Base-by-base conservation (phyloP, 805 yeast genomes). In the Metschnikowia matae region DNA sequence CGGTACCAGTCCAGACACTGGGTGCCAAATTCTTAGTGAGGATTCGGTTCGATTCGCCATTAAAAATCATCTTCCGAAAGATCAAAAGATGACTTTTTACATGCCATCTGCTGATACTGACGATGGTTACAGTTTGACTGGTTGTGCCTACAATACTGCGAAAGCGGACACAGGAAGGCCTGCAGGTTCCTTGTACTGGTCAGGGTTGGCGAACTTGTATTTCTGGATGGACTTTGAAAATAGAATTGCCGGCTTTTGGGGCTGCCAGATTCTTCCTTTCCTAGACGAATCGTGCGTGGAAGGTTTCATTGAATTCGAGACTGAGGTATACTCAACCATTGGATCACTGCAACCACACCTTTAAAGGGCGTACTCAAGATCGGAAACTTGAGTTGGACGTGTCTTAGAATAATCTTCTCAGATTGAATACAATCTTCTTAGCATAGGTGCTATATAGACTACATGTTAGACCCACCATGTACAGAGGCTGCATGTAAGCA, bases 151-250 rank as follows among this genome's bases (percentile, higher is more conserved):
- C 46, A 58, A 58, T 17, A 59, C 46, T 23, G 60, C 62, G 33
- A 55, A 54, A 3, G 50, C 65, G 17, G 61, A 63, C 0, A 67
- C 70, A 1, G 77, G 77, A 3, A 57, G 77, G 51, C 70, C 74
- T 5, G 52, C 53, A 11, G 69, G 71, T 0, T 56, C 70, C 0
- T 46, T 71, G 13, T 69, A 64, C 51, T 73, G 78, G 78, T 59
- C 68, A 26, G 77, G 77, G 0, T 54, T 70, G 36, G 76, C 70
- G 31, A 73, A 70, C 52, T 62, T 70, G 40, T 69, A 54, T 57
- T 73, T 60, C 52, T 73, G 77, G 76, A 58, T 73, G 17, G 78
- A 73, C 50, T 51, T 64, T 45, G 59, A 72, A 31, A 71, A 70
- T 43, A 61, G 59, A 21, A 54, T 70, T 42, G 77, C 66, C 2